A percentile compares a stretch with the other conserved stretches of the same genome.
phyloP scores from a whole-genome alignment of 1,139 yeast species.

The Candida tropicalis region DNA sequence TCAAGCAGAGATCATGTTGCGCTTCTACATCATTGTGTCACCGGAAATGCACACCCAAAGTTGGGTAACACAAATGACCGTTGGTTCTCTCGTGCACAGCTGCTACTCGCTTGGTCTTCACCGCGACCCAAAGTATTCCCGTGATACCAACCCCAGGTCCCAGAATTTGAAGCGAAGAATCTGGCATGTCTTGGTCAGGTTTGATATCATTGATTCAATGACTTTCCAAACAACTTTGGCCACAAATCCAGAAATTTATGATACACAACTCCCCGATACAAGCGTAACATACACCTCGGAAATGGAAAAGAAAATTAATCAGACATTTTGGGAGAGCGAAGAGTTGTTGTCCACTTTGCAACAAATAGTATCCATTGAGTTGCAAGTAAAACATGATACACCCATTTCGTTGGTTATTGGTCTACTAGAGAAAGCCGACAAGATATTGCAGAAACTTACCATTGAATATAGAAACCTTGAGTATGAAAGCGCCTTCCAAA shows the following conservation, averaged over 20 bases:
- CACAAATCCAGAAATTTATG: constrained; percentile 19
- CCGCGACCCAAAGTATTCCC: constrained; percentile 48
- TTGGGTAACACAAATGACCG: constrained; percentile 18
- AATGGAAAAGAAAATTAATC: constrained; percentile 24
- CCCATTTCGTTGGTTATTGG: not conserved
- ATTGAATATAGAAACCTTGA: not conserved
- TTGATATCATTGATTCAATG: constrained; percentile 23
- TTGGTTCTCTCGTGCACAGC: constrained; percentile 48
- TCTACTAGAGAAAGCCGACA: not conserved
- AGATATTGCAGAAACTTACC: not conserved
- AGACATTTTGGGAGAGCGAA: constrained; percentile 16
- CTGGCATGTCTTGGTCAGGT: constrained; percentile 31
- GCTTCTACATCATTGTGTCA: constrained; percentile 28
- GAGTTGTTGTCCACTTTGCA: constrained; percentile 10
- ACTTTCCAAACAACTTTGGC: constrained; percentile 16
- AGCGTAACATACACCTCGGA: constrained; percentile 18
- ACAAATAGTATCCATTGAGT: constrained; percentile 9
- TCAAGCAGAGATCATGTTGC: constrained; percentile 43
- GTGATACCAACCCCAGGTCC: constrained; percentile 14
- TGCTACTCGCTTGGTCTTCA: constrained; percentile 55
- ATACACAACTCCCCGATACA: constrained; percentile 25
- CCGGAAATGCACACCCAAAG: constrained; percentile 30
- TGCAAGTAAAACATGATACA: constrained; percentile 1
- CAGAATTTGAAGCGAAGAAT: constrained; percentile 48
- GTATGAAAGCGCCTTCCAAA: constrained; percentile 8